Evolutionary conservation across 2,329 filamentous ascomycete species (phyloP).

Genomic region (Neobulgaria alba): DNA sequence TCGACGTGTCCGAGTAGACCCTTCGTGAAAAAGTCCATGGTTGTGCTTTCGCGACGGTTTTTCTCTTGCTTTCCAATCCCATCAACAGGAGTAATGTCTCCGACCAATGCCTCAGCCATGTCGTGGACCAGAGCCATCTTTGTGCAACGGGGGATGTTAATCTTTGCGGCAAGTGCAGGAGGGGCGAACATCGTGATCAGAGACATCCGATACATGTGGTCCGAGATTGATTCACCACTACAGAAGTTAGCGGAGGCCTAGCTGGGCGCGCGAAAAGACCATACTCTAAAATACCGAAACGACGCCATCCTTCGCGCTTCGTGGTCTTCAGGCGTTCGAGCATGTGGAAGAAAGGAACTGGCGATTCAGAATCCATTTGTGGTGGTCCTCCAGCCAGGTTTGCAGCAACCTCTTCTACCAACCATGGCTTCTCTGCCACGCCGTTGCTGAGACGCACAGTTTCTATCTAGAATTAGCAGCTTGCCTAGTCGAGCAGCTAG

Average conservation of each 20-base stretch:
- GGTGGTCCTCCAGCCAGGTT: conserved; percentile 53
- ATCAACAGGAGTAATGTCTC: conserved; percentile 93
- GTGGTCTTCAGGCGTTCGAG: conserved; percentile 92
- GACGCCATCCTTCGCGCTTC: conserved; percentile 90
- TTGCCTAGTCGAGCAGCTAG: too few species aligned
- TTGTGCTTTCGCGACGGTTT: conserved; percentile 72
- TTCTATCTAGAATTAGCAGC: too few species aligned
- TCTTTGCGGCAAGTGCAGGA: conserved; percentile 55
- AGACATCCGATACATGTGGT: conserved; percentile 99
- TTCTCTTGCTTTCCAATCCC: conserved; percentile 81
- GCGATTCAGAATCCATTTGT: conserved; percentile 55
- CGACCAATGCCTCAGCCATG: conserved; percentile 92
- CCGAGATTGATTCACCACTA: conserved; percentile 82
- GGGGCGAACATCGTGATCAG: conserved; percentile 91
- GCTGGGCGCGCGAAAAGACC: too few species aligned
- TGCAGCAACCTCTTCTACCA: conserved; percentile 54
- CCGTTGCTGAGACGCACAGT: too few species aligned
- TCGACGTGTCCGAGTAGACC: conserved; percentile 66
- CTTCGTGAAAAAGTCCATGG: conserved; percentile 80
- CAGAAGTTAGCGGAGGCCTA: conserved; percentile 1
- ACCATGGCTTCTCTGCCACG: too few species aligned
- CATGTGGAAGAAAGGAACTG: conserved; percentile 88
- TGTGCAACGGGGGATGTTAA: conserved; percentile 78
- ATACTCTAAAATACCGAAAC: conserved; percentile 65
- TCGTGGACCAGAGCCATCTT: conserved; percentile 96